phyloP scores from a whole-genome alignment of 2,329 filamentous ascomycete genomes.

The Sporothrix luriei region DNA sequence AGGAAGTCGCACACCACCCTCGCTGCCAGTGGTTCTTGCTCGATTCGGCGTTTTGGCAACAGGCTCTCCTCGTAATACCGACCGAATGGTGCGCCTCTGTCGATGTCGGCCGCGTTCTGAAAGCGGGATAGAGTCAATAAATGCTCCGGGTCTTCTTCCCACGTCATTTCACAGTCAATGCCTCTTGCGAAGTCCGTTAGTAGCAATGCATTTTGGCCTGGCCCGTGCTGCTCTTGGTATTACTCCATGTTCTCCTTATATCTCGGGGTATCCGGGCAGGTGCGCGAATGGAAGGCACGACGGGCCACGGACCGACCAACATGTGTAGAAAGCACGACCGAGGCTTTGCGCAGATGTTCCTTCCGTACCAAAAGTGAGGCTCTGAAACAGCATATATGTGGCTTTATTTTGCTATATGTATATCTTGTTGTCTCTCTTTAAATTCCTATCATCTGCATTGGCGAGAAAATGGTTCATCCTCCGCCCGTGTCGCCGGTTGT shows the following conservation, averaged over 20 bases:
- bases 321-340: constrained; percentile 6
- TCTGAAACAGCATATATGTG: constrained; percentile 25
- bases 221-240: constrained; percentile 22
- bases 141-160: constrained; percentile 2
- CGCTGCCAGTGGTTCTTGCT: not conserved
- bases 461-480: constrained; percentile 15
- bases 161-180: constrained; percentile 25
- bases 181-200: not conserved
- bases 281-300: constrained; percentile 1
- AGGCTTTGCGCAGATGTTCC: not conserved
- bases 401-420: not conserved
- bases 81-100: constrained; percentile 14
- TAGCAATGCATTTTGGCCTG: not conserved
- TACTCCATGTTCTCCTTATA: constrained; percentile 18
- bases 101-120: constrained; percentile 3
- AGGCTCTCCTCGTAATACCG: not conserved
- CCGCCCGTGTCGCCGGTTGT: not conserved
- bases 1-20: constrained; percentile 23
- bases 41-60: not conserved
- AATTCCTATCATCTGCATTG: not conserved
- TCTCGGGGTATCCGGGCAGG: constrained; percentile 22
- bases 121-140: constrained; percentile 12
- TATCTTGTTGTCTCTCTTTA: not conserved
- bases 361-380: constrained; percentile 18
- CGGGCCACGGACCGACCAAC: not conserved